Base-by-base conservation (phyloP, 1,139 yeast species). In the Debaryomyces robertsiae region DNA sequence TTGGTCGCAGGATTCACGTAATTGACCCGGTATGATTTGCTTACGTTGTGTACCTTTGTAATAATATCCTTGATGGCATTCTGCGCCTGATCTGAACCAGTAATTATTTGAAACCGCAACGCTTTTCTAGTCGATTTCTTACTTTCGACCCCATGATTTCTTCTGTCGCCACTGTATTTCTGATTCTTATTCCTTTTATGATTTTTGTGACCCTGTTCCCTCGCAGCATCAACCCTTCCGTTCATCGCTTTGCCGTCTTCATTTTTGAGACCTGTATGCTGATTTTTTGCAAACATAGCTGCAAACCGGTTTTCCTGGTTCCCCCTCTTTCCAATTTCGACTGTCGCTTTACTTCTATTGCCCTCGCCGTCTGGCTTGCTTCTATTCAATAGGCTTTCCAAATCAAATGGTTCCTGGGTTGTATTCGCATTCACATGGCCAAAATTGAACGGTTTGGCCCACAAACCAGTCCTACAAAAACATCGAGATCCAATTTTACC, bases 21-120 rank as follows among this genome's bases (percentile, higher is more conserved):
- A 34, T 59, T 58, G 7, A 71, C 72, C 27, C 48, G 47, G 39
- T 55, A 63, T 27, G 50, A 50, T 3, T 61, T 50, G 37, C 56
- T 55, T 3, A 38, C 30, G 6, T 43, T 45, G 24, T 58, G 53
- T 1, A 69, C 63, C 36, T 58, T 55, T n/a, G 57, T 42, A 11
- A 72, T 62, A 17, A 69, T 40, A 9, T 58, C 50, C 39, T 57
- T 57, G 10, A 70, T 43, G 1, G 76, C 75, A 25, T 50, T 48
- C 45, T 61, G 61, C 1, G 60, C 57, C 34, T 53, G 51, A 14
- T 54, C 55, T 9, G 61, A 40, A 9, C 61, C 65, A 2, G 51
- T 44, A 9, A 46, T 46, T 28, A 60, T 42, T 13, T 46, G 34
- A 39, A 59, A 57, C 30, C 45, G 45, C n/a, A 43, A 43, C 3